phyloP scores from a whole-genome alignment of 192 early-diverging fungal genomes.

The Hyaloraphidium curvatum region DNA sequence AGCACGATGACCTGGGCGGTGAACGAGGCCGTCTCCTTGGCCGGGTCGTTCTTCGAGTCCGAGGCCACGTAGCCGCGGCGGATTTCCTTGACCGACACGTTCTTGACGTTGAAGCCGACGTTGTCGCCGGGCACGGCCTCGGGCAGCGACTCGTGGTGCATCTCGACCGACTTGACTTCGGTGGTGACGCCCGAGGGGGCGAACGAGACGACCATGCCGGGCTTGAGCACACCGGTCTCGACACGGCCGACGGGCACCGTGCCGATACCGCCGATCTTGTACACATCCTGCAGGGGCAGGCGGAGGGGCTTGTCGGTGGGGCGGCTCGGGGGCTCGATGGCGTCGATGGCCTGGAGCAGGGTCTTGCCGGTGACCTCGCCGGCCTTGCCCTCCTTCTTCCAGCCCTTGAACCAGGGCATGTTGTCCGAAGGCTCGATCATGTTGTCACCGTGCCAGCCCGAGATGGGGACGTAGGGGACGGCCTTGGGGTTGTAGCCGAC shows the following conservation, averaged over 20 bases:
- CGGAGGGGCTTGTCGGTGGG: constrained; percentile 87
- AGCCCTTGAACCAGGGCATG: constrained; percentile 97
- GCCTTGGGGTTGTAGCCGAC: constrained; percentile 84
- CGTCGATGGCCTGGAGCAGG: constrained; percentile 84
- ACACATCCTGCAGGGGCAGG: constrained; percentile 93
- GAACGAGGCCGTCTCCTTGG: constrained; percentile 80
- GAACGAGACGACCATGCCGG: constrained; percentile 71
- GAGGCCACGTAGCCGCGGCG: constrained; percentile 89
- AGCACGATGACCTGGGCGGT: constrained; percentile 88
- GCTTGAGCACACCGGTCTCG: constrained; percentile 86
- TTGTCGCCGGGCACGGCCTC: constrained; percentile 89
- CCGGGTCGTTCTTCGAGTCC: constrained; percentile 93
- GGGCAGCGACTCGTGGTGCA: constrained; percentile 85
- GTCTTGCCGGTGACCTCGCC: constrained; percentile 47
- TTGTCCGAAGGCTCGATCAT: constrained; percentile 82
- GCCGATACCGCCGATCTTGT: constrained; percentile 97
- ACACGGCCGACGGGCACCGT: constrained; percentile 95
- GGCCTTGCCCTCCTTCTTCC: constrained; percentile 75
- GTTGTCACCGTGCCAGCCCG: constrained; percentile 97
- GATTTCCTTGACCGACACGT: constrained; percentile 93
- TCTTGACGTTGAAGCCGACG: constrained; percentile 98
- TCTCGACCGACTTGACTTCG: constrained; percentile 95
- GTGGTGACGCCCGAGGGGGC: constrained; percentile 71
- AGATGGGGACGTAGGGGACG: constrained; percentile 93
- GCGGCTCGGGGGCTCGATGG: constrained; percentile 77